A percentile compares a stretch with the other conserved stretches of the same genome.
phyloP scores from a whole-genome alignment of 106 monocot genomes.

The Hemerocallis citrina region DNA sequence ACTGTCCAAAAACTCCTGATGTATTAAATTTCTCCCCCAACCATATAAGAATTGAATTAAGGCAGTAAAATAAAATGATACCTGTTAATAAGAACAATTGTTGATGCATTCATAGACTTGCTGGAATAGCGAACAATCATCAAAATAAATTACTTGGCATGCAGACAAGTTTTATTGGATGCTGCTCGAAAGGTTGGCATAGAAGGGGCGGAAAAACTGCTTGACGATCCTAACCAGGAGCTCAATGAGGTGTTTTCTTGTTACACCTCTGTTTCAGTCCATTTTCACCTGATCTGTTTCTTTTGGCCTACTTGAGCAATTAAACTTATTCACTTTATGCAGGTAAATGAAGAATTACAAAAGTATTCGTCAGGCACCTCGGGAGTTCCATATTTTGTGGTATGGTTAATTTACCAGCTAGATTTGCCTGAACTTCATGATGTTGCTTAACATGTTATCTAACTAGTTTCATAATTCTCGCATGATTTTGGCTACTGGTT shows the following conservation, averaged over 20 bases:
- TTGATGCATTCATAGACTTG: too few species aligned
- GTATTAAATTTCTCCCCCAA: too few species aligned
- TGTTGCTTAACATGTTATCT: neutral
- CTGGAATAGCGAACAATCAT: neutral
- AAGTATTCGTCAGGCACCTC: slow-evolving; percentile 58
- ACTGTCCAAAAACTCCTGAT: too few species aligned
- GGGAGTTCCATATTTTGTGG: slow-evolving; percentile 85
- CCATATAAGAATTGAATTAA: too few species aligned
- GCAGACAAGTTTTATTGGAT: slow-evolving; percentile 87
- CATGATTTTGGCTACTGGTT: neutral
- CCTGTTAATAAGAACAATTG: too few species aligned
- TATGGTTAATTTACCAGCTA: slow-evolving; percentile 15
- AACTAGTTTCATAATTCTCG: neutral
- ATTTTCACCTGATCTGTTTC: too few species aligned
- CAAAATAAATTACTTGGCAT: slow-evolving; percentile 2
- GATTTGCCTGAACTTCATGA: neutral
- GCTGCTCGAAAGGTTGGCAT: slow-evolving; percentile 74
- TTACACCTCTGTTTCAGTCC: too few species aligned
- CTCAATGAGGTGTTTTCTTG: slow-evolving; percentile 45
- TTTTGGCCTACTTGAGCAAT: neutral
- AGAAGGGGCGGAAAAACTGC: slow-evolving; percentile 68
- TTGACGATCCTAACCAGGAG: slow-evolving; percentile 65
- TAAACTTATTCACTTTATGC: slow-evolving; percentile 2
- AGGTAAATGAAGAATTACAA: slow-evolving; percentile 81
- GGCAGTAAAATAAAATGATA: too few species aligned